Conservation (phyloP, 805 yeast genomes). For the Ogataea minuta region DNA sequence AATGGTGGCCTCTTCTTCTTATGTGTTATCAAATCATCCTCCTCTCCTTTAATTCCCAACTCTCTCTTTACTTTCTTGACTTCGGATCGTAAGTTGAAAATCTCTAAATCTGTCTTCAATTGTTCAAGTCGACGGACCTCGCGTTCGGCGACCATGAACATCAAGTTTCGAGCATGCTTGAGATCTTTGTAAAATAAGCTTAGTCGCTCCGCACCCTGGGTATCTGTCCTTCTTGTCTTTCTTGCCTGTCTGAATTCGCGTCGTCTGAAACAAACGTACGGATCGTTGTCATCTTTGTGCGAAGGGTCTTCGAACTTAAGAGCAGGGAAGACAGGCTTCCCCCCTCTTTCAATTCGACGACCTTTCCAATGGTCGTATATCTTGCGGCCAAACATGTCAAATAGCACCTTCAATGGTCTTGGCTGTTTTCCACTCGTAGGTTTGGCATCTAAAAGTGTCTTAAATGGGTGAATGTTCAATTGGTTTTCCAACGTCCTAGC, state of each 20-base stretch:
- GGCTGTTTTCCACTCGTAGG: constrained; percentile 35
- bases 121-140: constrained; percentile 63
- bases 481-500: constrained; percentile 57
- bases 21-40: constrained; percentile 75
- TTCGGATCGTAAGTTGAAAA: constrained; percentile 70
- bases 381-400: constrained; percentile 59
- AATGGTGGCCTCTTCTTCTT: constrained; percentile 56
- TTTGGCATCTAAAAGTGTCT: constrained; percentile 57
- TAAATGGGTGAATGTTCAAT: constrained; percentile 51
- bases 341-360: constrained; percentile 68
- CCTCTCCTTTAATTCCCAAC: constrained; percentile 77
- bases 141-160: constrained; percentile 69
- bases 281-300: constrained; percentile 84
- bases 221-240: constrained; percentile 92
- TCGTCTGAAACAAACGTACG: constrained; percentile 92
- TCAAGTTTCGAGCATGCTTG: constrained; percentile 67
- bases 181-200: constrained; percentile 72
- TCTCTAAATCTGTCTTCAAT: constrained; percentile 57
- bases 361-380: constrained; percentile 80
- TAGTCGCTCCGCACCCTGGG: constrained; percentile 82
- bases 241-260: constrained; percentile 94
- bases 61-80: constrained; percentile 74
- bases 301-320: constrained; percentile 83
- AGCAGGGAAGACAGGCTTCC: constrained; percentile 68
- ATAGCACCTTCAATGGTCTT: constrained; percentile 46